These are phyloP conservation scores for Corymbia maculata DNA, from an alignment of 345 rosid genomes.

Conservation along the genomic window DNA sequence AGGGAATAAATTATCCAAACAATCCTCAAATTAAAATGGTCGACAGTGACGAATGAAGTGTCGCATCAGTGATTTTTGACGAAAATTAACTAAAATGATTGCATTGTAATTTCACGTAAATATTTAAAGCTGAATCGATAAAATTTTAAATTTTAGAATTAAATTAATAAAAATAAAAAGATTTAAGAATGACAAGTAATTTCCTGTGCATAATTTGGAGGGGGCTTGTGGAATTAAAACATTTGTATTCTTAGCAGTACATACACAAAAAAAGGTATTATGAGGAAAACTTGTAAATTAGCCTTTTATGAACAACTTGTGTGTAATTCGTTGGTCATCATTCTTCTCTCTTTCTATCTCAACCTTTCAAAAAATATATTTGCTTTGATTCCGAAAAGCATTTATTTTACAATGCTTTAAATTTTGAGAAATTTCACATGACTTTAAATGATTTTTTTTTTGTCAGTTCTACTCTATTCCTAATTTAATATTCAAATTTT, in stretches of 20 bases:
- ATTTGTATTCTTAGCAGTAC: background rate
- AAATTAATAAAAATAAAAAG: background rate
- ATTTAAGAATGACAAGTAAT: no score
- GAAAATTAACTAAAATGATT: background rate
- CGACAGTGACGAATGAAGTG: background rate
- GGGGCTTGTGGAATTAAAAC: background rate
- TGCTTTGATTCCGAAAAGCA: background rate
- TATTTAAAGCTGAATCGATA: accelerated
- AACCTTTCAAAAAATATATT: background rate
- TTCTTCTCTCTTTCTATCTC: background rate
- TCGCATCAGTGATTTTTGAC: accelerated
- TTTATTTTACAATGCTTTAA: background rate
- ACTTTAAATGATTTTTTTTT: background rate
- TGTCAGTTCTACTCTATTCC: no score
- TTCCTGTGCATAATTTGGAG: background rate
- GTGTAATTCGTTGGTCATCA: background rate
- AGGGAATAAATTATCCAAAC: no score
- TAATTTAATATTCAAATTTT: no score
- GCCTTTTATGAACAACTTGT: background rate
- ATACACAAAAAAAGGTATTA: background rate
- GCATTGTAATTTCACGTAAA: accelerated
- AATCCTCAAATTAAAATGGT: background rate
- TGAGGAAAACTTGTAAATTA: background rate
- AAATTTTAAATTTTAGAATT: background rate
- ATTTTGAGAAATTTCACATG: background rate